phyloP scores from a whole-genome alignment of 2,329 filamentous ascomycete species.

The Moelleriella libera region DNA sequence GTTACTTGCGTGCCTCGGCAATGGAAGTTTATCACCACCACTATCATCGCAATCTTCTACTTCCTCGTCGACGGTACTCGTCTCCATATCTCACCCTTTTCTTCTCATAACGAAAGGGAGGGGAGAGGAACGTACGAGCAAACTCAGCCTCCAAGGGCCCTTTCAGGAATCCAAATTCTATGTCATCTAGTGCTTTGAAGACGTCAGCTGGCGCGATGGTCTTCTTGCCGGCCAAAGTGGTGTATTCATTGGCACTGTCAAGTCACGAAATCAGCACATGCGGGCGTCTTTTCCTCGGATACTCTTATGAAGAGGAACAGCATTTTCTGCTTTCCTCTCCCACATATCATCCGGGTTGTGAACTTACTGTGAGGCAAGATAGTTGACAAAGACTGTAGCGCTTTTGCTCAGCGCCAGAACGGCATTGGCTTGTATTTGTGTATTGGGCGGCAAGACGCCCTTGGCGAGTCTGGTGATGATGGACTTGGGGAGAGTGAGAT shows the following conservation, averaged over 20 bases:
- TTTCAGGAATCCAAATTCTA: constrained; percentile 61
- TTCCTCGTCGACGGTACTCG: too few species aligned
- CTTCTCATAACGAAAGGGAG: background rate
- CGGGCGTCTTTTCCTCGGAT: too few species aligned
- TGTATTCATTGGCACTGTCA: constrained; percentile 58
- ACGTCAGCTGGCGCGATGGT: constrained; percentile 66
- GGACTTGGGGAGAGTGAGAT: constrained; percentile 64
- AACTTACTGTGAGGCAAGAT: constrained; percentile 58
- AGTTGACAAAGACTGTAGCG: constrained; percentile 72
- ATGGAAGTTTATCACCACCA: too few species aligned
- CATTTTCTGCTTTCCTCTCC: too few species aligned
- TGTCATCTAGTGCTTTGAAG: constrained; percentile 61
- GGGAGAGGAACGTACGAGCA: constrained; percentile 39
- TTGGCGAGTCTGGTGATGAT: constrained; percentile 71
- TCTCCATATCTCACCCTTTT: background rate
- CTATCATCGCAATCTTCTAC: too few species aligned
- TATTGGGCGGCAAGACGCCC: constrained; percentile 65
- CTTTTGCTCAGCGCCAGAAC: constrained; percentile 68
- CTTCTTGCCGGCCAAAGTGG: constrained; percentile 54
- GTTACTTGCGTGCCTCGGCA: too few species aligned
- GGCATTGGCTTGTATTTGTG: constrained; percentile 72
- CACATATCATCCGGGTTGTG: too few species aligned
- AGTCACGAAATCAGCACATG: background rate
- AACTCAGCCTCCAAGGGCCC: constrained; percentile 60
- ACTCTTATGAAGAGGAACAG: too few species aligned